Base-by-base conservation (phyloP, 345 rosid species). In the Moringa oleifera region DNA sequence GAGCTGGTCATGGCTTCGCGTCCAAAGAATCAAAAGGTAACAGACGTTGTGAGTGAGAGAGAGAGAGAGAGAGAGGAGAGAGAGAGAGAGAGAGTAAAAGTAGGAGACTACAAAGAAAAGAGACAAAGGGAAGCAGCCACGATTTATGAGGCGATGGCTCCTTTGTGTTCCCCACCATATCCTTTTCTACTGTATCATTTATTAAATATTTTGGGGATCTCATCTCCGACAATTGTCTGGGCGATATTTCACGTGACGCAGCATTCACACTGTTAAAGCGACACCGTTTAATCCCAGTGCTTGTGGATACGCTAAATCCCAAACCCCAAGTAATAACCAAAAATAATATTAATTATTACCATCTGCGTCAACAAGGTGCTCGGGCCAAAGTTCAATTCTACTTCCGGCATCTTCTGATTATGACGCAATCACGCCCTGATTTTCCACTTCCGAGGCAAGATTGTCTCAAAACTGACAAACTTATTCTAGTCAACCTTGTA, bases 1-100 rank as follows among this genome's bases (percentile, higher is more conserved):
- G 89, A 77, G 73, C 87, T 74, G 63, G 85, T 72, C 92, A 86
- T 85, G 73, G 53, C 58, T 64, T 67, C 47, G 6, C 37, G n/a
- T 33, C 5, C 37, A 33, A 33, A 33, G 6, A 33, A 33, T 33
- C 37, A 33, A 11, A 33, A 41, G 17, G 12, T 4, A 41, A 16
- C 6, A 11, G 47, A 41, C 6, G 12, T 7, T 41, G 6, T 41
- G 47, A 41, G 47, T 5, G 47, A 41, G 47, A 41, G 47, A 15
- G 47, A 15, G 33, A 28, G 33, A 2, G 8, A 28, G 33, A 28
- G 33, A 28, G 33, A 28, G 33, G 13, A 11, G 2, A 16, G 13
- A 11, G 1, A 15, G 47, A 41, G 47, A 15, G 47, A 41, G 47
- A 41, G 47, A 41, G 47, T 33, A 33, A 33, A 33, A 33, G 37